phyloP scores from a whole-genome alignment of 169 alveolate genomes.

The Plasmodium gonderi region DNA sequence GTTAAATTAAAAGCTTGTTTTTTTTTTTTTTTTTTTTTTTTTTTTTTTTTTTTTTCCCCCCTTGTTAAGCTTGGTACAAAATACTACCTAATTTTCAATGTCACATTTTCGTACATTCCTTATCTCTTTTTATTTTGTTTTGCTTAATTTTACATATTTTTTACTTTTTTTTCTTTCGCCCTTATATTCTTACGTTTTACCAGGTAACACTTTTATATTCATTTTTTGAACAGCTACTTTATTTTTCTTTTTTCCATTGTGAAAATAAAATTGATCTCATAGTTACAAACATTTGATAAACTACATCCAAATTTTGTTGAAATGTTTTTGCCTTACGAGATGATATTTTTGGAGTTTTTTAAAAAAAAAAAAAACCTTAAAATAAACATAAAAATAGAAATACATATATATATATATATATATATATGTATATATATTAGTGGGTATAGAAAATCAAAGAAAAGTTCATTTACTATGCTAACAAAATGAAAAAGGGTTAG shows the following conservation, averaged over 20 bases:
- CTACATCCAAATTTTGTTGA: not conserved
- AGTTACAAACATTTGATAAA: not conserved
- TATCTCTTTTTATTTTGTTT: not conserved
- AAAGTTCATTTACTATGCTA: not conserved
- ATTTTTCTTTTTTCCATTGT: not conserved
- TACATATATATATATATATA: not conserved
- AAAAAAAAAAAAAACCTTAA: not conserved
- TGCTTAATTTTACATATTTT: no score
- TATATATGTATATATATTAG: not conserved
- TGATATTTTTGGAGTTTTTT: not conserved
- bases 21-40: not conserved
- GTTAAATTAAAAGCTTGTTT: not conserved
- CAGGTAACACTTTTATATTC: not conserved
- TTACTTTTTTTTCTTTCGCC: not conserved
- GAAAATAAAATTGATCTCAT: not conserved
- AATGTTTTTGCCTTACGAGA: not conserved
- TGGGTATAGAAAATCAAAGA: not conserved
- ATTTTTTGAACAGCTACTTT: not conserved
- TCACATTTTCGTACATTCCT: not conserved
- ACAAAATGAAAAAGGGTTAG: not conserved
- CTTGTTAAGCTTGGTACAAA: not conserved
- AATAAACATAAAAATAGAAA: not conserved
- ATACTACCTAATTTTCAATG: not conserved
- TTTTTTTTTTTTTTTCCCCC: not conserved
- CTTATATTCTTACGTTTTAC: not conserved